Conservation (phyloP, 2,329 filamentous ascomycete species). For the Aphanocladium album region DNA sequence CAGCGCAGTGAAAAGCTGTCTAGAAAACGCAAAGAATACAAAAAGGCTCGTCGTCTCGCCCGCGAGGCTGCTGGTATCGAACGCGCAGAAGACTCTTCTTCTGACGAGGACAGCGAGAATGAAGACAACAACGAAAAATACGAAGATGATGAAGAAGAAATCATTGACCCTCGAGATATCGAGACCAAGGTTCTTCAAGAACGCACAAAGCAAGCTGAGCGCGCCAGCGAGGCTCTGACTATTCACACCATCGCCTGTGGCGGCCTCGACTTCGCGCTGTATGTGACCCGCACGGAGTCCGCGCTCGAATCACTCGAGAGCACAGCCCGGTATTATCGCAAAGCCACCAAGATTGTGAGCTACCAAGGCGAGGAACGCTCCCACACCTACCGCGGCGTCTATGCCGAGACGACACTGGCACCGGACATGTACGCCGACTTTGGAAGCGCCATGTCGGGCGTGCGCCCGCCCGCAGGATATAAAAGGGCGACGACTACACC, state of each 20-base stretch:
- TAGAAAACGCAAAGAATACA: not conserved
- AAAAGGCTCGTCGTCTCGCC: not conserved
- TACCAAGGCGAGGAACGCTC: not conserved
- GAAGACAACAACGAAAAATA: not conserved
- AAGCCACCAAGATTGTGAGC: not conserved
- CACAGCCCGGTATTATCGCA: not conserved
- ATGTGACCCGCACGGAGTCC: not conserved
- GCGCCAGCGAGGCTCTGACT: not conserved
- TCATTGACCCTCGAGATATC: not conserved
- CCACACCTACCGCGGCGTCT: not conserved
- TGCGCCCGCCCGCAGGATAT: too few species aligned
- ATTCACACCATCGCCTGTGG: not conserved
- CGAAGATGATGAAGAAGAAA: not conserved
- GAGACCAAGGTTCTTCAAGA: not conserved
- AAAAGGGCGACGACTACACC: too few species aligned
- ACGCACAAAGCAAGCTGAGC: not conserved
- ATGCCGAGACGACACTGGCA: not conserved
- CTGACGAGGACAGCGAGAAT: not conserved
- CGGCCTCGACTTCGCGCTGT: conserved; percentile 9
- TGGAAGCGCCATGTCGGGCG: not conserved
- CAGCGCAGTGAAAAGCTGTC: not conserved
- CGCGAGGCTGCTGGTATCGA: not conserved
- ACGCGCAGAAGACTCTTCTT: not conserved
- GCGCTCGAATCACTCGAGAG: not conserved
- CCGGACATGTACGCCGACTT: not conserved